These are phyloP conservation scores for Ogataea henricii DNA, from an alignment of 805 yeast genomes.

Conservation along the genomic window DNA sequence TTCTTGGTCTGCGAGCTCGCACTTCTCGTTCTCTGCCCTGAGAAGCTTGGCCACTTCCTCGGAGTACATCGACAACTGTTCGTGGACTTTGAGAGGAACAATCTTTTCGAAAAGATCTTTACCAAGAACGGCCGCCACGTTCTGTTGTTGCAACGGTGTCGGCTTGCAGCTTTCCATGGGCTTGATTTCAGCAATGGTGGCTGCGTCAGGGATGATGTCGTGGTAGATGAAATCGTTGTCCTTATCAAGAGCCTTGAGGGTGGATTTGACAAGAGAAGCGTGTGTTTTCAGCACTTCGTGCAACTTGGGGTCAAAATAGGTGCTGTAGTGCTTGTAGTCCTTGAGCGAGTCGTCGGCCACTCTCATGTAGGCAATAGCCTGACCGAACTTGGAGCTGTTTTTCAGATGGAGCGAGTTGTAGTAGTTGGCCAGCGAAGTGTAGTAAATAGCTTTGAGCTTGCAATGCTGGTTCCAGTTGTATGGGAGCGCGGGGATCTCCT, in stretches of 20 bases:
- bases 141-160: conserved; percentile 50
- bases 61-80: conserved; percentile 81
- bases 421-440: conserved; percentile 59
- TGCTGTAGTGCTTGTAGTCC: conserved; percentile 22
- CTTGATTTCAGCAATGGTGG: conserved; percentile 64
- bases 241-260: conserved; percentile 51
- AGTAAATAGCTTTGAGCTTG: conserved; percentile 55
- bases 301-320: conserved; percentile 28
- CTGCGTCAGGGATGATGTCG: conserved; percentile 64
- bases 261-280: conserved; percentile 22
- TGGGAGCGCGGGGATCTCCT: conserved; percentile 32
- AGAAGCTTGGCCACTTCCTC: conserved; percentile 83
- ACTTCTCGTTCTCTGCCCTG: conserved; percentile 71
- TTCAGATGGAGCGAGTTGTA: conserved; percentile 60
- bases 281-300: conserved; percentile 34
- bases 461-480: conserved; percentile 53
- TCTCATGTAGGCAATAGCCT: conserved; percentile 57
- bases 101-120: conserved; percentile 72
- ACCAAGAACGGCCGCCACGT: conserved; percentile 48
- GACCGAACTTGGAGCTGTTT: conserved; percentile 64
- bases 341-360: conserved; percentile 42
- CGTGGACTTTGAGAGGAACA: conserved; percentile 85
- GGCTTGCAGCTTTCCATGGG: conserved; percentile 69
- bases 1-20: conserved; percentile 79
- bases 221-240: conserved; percentile 93